Evolutionary conservation across 2,329 filamentous ascomycete genomes (phyloP), one percentile per base, ranked within the genome.

Genomic region (Nannizziopsis arthrosporioides): DNA sequence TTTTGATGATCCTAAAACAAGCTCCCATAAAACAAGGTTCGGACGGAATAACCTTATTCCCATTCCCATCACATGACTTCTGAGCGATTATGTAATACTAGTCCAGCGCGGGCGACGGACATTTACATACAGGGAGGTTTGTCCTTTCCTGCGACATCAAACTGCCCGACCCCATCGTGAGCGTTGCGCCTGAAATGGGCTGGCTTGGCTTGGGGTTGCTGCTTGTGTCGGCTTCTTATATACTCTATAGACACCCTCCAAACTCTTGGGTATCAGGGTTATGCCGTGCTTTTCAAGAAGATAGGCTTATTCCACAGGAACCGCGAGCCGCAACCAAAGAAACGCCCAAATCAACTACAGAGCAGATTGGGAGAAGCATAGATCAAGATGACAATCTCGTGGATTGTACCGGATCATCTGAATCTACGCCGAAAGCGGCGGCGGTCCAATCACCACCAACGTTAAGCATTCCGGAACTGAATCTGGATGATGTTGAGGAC

Each of bases 211-310:
- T 68, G 27, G 64, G 60, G 30, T 57, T 62, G 22, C 51, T 73
- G 18, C 49, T 70, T 44, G 58, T 64, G 22, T 64, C 69, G 7
- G 54, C 65, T 34, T 63, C 60, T 36, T 68, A 66, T 51, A 51
- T 72, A 17, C 57, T 67, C 19, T 70, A 68, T 54, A 61, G 59
- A 18, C 61, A 68, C 49, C 64, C 65, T 27, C 61, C 61, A 39
- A 59, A 60, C 47, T 59, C 61, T 17, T 66, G 64, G 55, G 61
- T 55, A 51, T 47, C 56, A 49, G 42, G 7, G 18, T 31, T 37
- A 35, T 44, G 38, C 48, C 27, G 38, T 7, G 45, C 31, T 47
- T 42, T 36, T 12, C 31, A 12, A 14, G 12, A n/a, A 5, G 18
- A 18, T 31, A 43, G 42, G n/a, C n/a, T n/a, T n/a, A n/a, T n/a